These are phyloP conservation scores for Datisca glomerata DNA, from an alignment of 306 rosid species.

Conservation along the genomic window DNA sequence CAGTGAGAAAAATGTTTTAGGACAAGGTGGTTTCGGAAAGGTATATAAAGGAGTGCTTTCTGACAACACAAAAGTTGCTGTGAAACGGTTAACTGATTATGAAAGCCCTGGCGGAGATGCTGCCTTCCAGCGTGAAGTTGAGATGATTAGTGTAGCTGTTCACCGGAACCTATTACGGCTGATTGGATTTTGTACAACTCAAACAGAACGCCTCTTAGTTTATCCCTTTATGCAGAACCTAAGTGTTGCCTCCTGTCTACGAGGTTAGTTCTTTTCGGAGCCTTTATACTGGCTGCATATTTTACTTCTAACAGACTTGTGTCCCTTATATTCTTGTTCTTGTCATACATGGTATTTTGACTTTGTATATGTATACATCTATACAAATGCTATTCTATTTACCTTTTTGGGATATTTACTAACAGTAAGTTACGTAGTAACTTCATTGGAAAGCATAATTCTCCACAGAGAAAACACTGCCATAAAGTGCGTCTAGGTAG, in stretches of 20 bases:
- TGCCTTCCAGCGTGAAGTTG: slow-evolving; percentile 97
- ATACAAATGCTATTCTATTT: no score
- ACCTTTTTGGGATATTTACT: no score
- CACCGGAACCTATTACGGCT: slow-evolving; percentile 78
- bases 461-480: no score
- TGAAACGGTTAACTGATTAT: slow-evolving; percentile 81
- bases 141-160: slow-evolving; percentile 98
- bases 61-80: slow-evolving; percentile 87
- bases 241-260: slow-evolving; percentile 83
- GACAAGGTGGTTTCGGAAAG: slow-evolving; percentile 99
- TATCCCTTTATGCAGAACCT: slow-evolving; percentile 97
- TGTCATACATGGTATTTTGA: no score
- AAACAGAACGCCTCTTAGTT: slow-evolving; percentile 84
- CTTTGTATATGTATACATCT: no score
- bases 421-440: no score
- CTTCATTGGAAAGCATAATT: no score
- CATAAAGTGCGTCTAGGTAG: no score
- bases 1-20: slow-evolving; percentile 82
- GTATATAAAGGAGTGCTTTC: slow-evolving; percentile 91
- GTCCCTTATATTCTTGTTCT: no score
- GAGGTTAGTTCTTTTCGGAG: slow-evolving; percentile 33
- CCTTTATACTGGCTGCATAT: no score
- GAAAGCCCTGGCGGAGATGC: slow-evolving; percentile 98
- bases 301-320: no score
- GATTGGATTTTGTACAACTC: slow-evolving; percentile 91